These are phyloP conservation scores for Fraxinus sp. DNA, from an alignment of 305 asterid species.

Conservation along the genomic window DNA sequence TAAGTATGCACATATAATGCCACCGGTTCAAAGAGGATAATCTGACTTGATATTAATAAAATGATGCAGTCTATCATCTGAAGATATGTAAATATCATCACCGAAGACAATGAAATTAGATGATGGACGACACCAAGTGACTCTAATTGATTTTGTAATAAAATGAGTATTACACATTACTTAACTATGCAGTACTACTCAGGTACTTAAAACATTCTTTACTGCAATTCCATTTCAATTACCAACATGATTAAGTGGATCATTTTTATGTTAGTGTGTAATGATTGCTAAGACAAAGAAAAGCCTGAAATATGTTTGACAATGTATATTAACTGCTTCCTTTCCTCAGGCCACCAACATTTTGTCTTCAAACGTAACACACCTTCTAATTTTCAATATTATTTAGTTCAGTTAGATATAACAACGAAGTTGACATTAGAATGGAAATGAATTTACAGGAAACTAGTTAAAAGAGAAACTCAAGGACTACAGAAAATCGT, in stretches of 20 bases:
- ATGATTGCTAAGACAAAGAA: neutral
- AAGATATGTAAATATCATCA: neutral
- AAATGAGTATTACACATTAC: neutral
- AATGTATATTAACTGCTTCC: neutral
- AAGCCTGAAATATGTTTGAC: neutral
- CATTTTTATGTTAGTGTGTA: neutral
- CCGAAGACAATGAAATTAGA: constrained; percentile 7
- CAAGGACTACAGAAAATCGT: neutral
- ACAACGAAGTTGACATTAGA: neutral
- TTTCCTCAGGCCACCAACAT: neutral
- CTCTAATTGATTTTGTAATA: constrained; percentile 15
- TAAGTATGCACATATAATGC: constrained; percentile 5
- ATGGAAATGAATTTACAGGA: neutral
- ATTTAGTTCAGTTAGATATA: neutral
- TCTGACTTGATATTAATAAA: neutral
- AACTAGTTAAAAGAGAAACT: neutral
- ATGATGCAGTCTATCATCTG: neutral
- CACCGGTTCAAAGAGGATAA: neutral
- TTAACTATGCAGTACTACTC: neutral
- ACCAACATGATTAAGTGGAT: neutral
- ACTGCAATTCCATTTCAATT: neutral
- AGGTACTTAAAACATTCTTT: neutral
- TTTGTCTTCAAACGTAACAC: neutral
- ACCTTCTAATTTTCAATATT: neutral
- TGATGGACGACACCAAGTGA: neutral